Percentiles rank a stretch among this genome's conserved stretches.
phyloP scores from a whole-genome alignment of 352 stramenopile genomes.

The Phytopythium oedochilum region DNA sequence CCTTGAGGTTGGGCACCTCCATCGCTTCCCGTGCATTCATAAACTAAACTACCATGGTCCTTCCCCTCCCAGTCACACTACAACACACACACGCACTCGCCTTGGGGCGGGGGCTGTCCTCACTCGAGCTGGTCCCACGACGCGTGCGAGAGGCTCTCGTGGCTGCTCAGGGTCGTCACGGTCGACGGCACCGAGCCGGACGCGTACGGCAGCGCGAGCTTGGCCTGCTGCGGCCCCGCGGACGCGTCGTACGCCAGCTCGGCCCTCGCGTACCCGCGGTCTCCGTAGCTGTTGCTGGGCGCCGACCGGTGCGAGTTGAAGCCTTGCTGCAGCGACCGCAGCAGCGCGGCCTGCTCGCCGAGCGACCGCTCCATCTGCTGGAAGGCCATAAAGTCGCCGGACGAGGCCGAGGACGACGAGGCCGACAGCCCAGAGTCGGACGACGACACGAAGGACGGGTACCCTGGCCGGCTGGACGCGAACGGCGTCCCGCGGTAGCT shows the following conservation, averaged over 20 bases:
- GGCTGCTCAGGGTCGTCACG: neutral
- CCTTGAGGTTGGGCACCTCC: too few species aligned
- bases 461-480: constrained; percentile 15
- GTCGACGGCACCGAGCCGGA: neutral
- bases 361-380: too few species aligned
- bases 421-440: too few species aligned
- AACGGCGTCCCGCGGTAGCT: neutral
- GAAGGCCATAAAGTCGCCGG: constrained; percentile 6
- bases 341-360: too few species aligned
- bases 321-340: constrained; percentile 24
- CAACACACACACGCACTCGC: too few species aligned
- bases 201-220: neutral
- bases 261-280: too few species aligned
- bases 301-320: constrained; percentile 1
- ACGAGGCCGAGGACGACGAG: constrained; percentile 16
- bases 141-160: neutral
- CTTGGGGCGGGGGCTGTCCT: too few species aligned
- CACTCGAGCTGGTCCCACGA: constrained; percentile 4
- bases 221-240: neutral
- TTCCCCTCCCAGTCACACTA: too few species aligned
- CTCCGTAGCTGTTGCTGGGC: too few species aligned
- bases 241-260: neutral
- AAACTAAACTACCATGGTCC: neutral
- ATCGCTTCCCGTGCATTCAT: too few species aligned
- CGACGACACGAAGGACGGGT: constrained; percentile 14